phyloP scores from a whole-genome alignment of 2,329 filamentous ascomycete species.

The Aspergillus luchuensis region DNA sequence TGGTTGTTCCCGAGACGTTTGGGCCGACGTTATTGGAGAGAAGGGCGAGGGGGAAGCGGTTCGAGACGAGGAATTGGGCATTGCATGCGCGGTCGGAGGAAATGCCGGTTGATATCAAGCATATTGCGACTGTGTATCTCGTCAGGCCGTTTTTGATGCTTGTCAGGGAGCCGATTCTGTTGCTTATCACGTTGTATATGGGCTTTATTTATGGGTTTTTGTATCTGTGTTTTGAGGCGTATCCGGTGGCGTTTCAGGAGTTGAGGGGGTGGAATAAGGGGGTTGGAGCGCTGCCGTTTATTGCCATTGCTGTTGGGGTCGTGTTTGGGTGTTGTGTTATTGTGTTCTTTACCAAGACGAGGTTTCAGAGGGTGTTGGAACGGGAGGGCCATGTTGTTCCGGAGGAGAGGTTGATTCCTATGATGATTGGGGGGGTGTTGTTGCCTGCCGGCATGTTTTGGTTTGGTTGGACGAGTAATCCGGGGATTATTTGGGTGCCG shows the following conservation, averaged over 20 bases:
- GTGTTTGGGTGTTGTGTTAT: constrained; percentile 33
- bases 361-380: constrained; percentile 28
- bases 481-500: constrained; percentile 48
- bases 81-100: constrained; percentile 49
- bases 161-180: constrained; percentile 48
- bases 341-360: constrained; percentile 34
- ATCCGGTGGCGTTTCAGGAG: constrained; percentile 42
- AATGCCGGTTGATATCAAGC: constrained; percentile 32
- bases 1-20: constrained; percentile 56
- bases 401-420: constrained; percentile 47
- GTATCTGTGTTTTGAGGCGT: constrained; percentile 38
- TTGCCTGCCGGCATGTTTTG: constrained; percentile 53
- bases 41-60: constrained; percentile 52
- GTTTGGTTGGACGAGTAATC: constrained; percentile 53
- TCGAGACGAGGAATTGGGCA: constrained; percentile 51
- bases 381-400: constrained; percentile 23
- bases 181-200: constrained; percentile 47
- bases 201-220: constrained; percentile 38
- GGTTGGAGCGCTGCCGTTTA: constrained; percentile 49
- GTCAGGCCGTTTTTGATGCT: constrained; percentile 47
- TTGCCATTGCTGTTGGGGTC: constrained; percentile 51
- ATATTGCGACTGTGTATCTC: constrained; percentile 44
- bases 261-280: constrained; percentile 47
- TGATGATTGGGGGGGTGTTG: constrained; percentile 48
- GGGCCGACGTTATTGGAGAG: constrained; percentile 50